These are phyloP conservation scores for Mycena floridula DNA, from an alignment of 768 basidiomycete genomes.

Conservation along the genomic window DNA sequence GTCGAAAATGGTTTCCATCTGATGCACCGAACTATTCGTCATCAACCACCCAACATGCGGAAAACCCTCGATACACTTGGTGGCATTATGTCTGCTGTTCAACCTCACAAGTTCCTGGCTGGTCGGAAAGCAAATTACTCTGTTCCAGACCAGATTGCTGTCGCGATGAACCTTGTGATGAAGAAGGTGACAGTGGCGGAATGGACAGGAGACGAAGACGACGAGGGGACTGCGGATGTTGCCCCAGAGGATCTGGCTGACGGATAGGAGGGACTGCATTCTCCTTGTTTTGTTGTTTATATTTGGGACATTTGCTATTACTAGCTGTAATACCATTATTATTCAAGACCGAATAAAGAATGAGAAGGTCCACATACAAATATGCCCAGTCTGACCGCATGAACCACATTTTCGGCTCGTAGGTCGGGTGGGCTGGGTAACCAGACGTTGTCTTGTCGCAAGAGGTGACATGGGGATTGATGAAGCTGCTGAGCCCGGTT, in stretches of 20 bases:
- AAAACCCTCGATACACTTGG: slow-evolving; percentile 5
- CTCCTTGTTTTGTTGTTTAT: too few relatives aligned
- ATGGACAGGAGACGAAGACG: background rate
- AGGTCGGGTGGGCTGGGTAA: too few relatives aligned
- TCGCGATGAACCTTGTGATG: slow-evolving; percentile 4
- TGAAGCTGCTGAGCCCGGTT: too few relatives aligned
- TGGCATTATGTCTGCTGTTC: background rate
- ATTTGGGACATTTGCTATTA: too few relatives aligned
- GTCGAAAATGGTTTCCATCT: background rate
- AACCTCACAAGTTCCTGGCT: background rate
- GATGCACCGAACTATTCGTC: slow-evolving; percentile 6
- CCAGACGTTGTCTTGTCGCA: too few relatives aligned
- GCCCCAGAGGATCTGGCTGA: background rate
- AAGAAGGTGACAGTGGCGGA: background rate
- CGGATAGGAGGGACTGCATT: background rate
- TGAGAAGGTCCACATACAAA: too few relatives aligned
- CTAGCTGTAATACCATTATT: too few relatives aligned
- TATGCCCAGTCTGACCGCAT: too few relatives aligned
- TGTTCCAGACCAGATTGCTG: slow-evolving; percentile 8
- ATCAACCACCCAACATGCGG: slow-evolving; percentile 9
- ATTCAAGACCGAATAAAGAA: too few relatives aligned
- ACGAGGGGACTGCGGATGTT: background rate
- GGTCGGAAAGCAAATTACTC: slow-evolving; percentile 1
- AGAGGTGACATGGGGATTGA: too few relatives aligned
- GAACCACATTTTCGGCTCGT: too few relatives aligned